Evolutionary conservation across 192 early-diverging fungal species (phyloP).

Genomic region (Glomus cerebriforme): DNA sequence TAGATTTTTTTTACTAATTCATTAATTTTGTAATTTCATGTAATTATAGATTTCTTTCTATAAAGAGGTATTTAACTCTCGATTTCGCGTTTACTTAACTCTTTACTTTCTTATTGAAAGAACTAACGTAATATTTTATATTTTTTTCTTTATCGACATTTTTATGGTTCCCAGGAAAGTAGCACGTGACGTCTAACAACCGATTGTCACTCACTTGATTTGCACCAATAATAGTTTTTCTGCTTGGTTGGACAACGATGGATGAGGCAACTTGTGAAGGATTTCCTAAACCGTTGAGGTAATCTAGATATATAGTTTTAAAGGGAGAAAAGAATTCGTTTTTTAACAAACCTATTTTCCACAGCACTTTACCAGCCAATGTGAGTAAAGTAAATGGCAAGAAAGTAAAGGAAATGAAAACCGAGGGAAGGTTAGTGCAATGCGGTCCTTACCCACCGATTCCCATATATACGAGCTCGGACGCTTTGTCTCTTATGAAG

Average conservation of each 20-base stretch:
- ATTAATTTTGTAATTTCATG: no score
- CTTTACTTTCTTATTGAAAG: no score
- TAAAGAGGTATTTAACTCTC: no score
- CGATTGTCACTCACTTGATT: not conserved
- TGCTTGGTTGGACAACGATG: not conserved
- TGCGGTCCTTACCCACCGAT: not conserved
- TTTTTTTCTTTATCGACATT: not conserved
- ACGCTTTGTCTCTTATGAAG: not conserved
- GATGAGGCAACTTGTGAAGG: not conserved
- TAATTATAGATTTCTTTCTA: no score
- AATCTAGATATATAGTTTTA: no score
- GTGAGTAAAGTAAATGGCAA: not conserved
- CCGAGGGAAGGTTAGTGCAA: not conserved
- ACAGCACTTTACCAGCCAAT: not conserved
- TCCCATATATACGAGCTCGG: no score
- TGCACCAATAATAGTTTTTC: not conserved
- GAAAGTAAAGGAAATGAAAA: no score
- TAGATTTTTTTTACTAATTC: no score
- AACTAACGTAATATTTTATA: no score
- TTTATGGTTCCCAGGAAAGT: not conserved
- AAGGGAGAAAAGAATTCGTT: no score
- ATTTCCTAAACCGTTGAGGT: no score
- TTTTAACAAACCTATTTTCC: not conserved
- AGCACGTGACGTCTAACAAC: not conserved
- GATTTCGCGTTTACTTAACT: no score